Evolutionary conservation across 352 stramenopile species (phyloP).

Genomic region (Plasmopara halstedii): DNA sequence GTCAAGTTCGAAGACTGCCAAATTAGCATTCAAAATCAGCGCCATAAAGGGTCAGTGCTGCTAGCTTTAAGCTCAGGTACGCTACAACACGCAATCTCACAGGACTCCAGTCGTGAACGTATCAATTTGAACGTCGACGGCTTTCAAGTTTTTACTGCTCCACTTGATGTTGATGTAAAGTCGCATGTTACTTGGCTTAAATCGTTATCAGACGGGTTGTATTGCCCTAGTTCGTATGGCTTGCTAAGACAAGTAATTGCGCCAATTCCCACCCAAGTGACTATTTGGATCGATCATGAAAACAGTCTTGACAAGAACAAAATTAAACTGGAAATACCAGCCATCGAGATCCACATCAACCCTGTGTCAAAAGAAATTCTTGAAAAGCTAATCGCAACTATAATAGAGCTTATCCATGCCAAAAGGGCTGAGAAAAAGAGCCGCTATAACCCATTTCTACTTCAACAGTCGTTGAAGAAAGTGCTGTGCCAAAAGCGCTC

Average conservation of each 20-base stretch:
- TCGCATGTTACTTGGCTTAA: constrained; percentile 63
- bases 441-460: constrained; percentile 27
- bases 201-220: constrained; percentile 42
- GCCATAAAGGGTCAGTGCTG: constrained; percentile 62
- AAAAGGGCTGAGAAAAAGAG: constrained; percentile 39
- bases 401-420: constrained; percentile 25
- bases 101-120: constrained; percentile 38
- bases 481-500: constrained; percentile 9
- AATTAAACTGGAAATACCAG: constrained; percentile 50
- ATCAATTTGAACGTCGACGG: constrained; percentile 57
- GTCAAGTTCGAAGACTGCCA: constrained; percentile 77
- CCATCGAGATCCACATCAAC: constrained; percentile 42
- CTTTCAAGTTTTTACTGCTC: constrained; percentile 56
- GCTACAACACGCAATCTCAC: constrained; percentile 46
- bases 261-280: constrained; percentile 47
- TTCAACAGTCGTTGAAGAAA: constrained; percentile 15
- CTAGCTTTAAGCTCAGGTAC: constrained; percentile 53
- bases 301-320: constrained; percentile 27
- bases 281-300: constrained; percentile 45
- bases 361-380: constrained; percentile 55
- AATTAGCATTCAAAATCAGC: constrained; percentile 60
- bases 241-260: constrained; percentile 60
- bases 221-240: constrained; percentile 51
- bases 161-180: constrained; percentile 64
- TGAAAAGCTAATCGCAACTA: constrained; percentile 35